Conservation (phyloP, 1,284 basidiomycete species). For the Austropuccinia psidii region DNA sequence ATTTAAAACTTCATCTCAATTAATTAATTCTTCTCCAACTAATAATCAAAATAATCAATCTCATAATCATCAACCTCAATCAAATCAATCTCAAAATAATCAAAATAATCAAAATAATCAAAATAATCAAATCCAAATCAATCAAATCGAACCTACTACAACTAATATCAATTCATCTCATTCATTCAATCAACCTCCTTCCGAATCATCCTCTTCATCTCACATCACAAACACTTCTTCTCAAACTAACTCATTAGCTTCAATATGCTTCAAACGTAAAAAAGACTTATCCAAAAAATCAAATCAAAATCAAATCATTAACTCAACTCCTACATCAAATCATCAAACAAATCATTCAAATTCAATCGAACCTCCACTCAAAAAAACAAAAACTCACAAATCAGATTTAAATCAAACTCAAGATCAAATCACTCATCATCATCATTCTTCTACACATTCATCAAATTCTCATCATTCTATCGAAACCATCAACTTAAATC, state of each 20-base stretch:
- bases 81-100: not conserved
- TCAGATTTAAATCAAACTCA: not conserved
- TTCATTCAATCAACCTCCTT: not conserved
- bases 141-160: not conserved
- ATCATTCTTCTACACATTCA: not conserved
- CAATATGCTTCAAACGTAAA: conserved; percentile 7
- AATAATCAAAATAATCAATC: not conserved
- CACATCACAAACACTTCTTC: not conserved
- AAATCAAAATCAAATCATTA: too few relatives aligned
- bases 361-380: too few relatives aligned
- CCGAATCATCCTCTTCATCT: not conserved
- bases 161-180: not conserved
- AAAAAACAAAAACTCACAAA: not conserved
- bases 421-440: not conserved
- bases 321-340: not conserved
- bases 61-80: not conserved
- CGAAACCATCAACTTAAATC: not conserved
- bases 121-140: not conserved
- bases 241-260: not conserved
- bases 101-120: not conserved
- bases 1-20: not conserved
- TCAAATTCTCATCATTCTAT: not conserved
- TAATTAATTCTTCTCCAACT: not conserved
- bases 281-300: not conserved
- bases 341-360: not conserved